Evolutionary conservation across 345 rosid species (phyloP).

Genomic region (Ailanthus altissimus): DNA sequence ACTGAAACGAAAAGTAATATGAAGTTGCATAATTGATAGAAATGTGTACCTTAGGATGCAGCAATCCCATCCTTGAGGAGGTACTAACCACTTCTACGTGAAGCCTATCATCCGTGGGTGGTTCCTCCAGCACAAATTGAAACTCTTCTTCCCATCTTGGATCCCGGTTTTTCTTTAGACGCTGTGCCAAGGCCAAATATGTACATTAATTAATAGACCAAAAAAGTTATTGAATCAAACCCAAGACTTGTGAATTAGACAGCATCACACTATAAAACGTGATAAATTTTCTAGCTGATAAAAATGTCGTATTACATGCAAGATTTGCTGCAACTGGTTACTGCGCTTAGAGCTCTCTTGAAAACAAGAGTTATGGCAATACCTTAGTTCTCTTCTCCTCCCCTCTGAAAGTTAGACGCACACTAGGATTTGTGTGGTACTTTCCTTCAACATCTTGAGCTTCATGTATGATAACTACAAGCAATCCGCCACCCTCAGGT

Average conservation of each 20-base stretch:
- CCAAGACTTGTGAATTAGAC: background rate
- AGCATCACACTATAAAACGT: too few species aligned
- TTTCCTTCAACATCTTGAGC: slow-evolving; percentile 92
- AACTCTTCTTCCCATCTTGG: slow-evolving; percentile 97
- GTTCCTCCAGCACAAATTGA: slow-evolving; percentile 75
- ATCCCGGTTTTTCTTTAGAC: slow-evolving; percentile 77
- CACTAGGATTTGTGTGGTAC: slow-evolving; percentile 87
- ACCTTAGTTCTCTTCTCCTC: slow-evolving; percentile 91
- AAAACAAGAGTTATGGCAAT: background rate
- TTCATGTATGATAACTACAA: slow-evolving; percentile 85
- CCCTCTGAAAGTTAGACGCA: slow-evolving; percentile 72
- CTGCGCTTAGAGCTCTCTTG: background rate
- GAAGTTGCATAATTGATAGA: background rate
- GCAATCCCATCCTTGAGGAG: slow-evolving; percentile 72
- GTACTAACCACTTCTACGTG: slow-evolving; percentile 81
- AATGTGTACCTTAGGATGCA: slow-evolving; percentile 76
- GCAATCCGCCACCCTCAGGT: slow-evolving; percentile 84
- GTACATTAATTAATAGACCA: background rate
- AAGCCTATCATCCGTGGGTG: slow-evolving; percentile 71
- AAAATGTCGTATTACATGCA: too few species aligned
- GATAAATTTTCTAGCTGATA: too few species aligned
- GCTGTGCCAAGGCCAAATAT: slow-evolving; percentile 38
- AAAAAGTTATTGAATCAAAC: background rate
- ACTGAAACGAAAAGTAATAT: background rate
- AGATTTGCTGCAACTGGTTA: too few species aligned